Conservation (phyloP, 805 yeast species). For the Nakazawaea pomicola region DNA sequence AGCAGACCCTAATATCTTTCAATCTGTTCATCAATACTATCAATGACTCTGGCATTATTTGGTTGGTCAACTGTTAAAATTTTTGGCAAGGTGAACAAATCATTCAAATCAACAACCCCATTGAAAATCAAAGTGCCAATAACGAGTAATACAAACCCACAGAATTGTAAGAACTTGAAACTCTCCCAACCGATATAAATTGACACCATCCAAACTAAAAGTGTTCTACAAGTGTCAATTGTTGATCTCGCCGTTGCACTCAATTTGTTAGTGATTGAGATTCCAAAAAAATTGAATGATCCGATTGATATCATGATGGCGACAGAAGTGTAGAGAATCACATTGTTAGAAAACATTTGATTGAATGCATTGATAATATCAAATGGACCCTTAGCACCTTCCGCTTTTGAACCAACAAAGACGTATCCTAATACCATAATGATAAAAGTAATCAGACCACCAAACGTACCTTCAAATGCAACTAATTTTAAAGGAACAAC, state of each 20-base stretch:
- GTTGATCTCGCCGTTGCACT: slow-evolving; percentile 80
- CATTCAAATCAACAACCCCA: slow-evolving; percentile 55
- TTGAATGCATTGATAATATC: slow-evolving; percentile 47
- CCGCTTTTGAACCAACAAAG: slow-evolving; percentile 31
- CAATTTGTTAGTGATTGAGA: slow-evolving; percentile 56
- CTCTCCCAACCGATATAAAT: slow-evolving; percentile 70
- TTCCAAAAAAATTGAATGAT: slow-evolving; percentile 67
- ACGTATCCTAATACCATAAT: slow-evolving; percentile 41
- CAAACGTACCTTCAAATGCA: slow-evolving; percentile 71
- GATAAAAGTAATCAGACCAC: slow-evolving; percentile 39
- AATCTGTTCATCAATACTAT: slow-evolving; percentile 36
- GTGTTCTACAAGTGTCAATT: slow-evolving; percentile 70
- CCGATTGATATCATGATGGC: slow-evolving; percentile 71
- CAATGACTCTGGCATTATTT: slow-evolving; percentile 23
- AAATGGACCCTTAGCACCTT: slow-evolving; percentile 41
- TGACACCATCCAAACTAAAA: slow-evolving; percentile 72
- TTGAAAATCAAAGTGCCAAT: slow-evolving; percentile 73
- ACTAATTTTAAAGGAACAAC: slow-evolving; percentile 62
- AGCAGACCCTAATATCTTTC: slow-evolving; percentile 24
- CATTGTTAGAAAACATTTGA: slow-evolving; percentile 39
- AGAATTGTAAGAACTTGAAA: slow-evolving; percentile 54
- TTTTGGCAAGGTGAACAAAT: slow-evolving; percentile 40
- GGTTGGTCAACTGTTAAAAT: slow-evolving; percentile 32
- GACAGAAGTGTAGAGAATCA: slow-evolving; percentile 48
- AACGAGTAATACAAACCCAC: slow-evolving; percentile 61